Evolutionary conservation across 768 basidiomycete species (phyloP).

Genomic region (Hygrophorus russula): DNA sequence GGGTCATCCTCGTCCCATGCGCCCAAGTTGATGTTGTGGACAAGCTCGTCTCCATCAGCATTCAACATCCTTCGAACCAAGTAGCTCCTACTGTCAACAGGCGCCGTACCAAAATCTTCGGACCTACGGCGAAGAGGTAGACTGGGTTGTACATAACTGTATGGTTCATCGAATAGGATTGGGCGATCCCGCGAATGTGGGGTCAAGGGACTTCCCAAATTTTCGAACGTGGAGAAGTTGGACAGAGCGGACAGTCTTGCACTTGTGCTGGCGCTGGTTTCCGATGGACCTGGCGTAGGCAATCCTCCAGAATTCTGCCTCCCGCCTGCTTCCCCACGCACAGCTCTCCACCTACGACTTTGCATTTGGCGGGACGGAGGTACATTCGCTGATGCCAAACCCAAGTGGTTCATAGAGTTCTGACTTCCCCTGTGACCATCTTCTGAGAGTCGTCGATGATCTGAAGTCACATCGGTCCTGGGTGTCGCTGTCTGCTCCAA

Average conservation of each 20-base stretch:
- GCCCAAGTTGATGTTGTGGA: conserved; percentile 25
- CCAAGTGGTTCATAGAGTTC: neutral
- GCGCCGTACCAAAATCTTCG: conserved; percentile 3
- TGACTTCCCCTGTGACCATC: conserved; percentile 1
- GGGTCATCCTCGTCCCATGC: conserved; percentile 29
- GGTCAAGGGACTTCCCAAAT: conserved; percentile 24
- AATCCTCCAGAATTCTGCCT: conserved; percentile 14
- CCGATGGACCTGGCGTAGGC: conserved; percentile 15
- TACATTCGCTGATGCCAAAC: neutral
- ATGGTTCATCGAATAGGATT: conserved; percentile 30
- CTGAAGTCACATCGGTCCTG: neutral
- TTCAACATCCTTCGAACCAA: conserved; percentile 24
- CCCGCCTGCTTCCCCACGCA: conserved; percentile 8
- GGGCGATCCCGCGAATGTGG: conserved; percentile 18
- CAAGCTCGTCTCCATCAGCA: conserved; percentile 26
- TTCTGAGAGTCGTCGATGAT: neutral
- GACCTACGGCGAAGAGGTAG: neutral
- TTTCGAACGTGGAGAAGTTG: conserved; percentile 26
- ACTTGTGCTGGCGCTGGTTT: neutral
- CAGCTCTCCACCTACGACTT: conserved; percentile 6
- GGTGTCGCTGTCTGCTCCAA: neutral
- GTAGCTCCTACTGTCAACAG: conserved; percentile 19
- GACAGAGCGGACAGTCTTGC: conserved; percentile 27
- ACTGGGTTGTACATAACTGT: conserved; percentile 17
- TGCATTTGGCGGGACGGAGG: conserved; percentile 1